phyloP scores from a whole-genome alignment of 75 land plant genomes.

The Gnetum montanum region DNA sequence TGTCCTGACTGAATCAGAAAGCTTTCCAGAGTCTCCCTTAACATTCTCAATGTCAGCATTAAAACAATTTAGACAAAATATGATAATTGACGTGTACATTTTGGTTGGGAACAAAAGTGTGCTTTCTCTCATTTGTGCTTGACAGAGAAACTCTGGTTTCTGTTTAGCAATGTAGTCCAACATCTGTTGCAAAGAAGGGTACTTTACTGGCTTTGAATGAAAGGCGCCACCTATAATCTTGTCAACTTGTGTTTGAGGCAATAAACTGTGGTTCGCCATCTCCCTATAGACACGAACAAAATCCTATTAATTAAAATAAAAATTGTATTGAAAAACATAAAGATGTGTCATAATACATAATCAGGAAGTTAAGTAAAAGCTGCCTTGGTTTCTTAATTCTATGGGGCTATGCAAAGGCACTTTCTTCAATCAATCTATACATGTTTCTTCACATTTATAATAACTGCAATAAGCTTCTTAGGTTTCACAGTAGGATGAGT shows the following conservation, averaged over 20 bases:
- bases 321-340: too few relatives aligned
- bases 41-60: constrained; percentile 23
- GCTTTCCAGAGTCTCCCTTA: constrained; percentile 6
- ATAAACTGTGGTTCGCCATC: constrained; percentile 81
- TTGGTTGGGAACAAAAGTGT: constrained; percentile 70
- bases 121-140: constrained; percentile 35
- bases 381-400: too few relatives aligned
- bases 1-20: constrained; percentile 18
- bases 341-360: too few relatives aligned
- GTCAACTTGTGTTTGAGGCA: constrained; percentile 32
- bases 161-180: constrained; percentile 55
- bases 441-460: too few relatives aligned
- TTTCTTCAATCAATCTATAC: too few relatives aligned
- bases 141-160: constrained; percentile 50
- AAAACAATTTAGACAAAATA: constrained; percentile 75
- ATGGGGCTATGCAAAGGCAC: too few relatives aligned
- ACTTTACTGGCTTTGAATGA: constrained; percentile 14
- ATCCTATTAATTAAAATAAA: too few relatives aligned
- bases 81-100: constrained; percentile 67
- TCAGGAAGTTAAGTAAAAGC: too few relatives aligned
- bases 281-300: constrained; percentile 45
- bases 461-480: too few relatives aligned
- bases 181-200: constrained; percentile 62
- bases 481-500: too few relatives aligned
- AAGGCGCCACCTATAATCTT: constrained; percentile 1